phyloP scores from a whole-genome alignment of 1,284 basidiomycete genomes.

The Microbotryum violaceum region DNA sequence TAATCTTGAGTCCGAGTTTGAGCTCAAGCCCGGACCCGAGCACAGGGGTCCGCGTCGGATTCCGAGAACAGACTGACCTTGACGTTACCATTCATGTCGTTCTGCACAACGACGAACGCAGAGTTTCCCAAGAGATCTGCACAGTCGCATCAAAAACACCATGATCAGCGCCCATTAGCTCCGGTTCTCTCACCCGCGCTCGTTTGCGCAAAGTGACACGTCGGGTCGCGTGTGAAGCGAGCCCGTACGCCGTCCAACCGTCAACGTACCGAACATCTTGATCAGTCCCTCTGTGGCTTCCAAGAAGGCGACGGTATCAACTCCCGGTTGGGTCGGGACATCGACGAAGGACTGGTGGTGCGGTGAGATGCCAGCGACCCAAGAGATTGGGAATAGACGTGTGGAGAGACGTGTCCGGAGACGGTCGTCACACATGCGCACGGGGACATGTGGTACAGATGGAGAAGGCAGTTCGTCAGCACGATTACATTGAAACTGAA shows the following conservation, averaged over 20 bases:
- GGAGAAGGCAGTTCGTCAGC: background rate
- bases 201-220: too few species aligned
- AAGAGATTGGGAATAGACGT: background rate
- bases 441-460: background rate
- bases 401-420: background rate
- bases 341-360: slow-evolving; percentile 72
- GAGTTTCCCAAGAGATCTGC: slow-evolving; percentile 79
- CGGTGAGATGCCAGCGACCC: background rate
- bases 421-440: background rate
- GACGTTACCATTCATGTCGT: slow-evolving; percentile 89
- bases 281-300: slow-evolving; percentile 85
- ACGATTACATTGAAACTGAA: background rate
- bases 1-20: too few species aligned
- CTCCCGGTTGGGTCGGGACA: slow-evolving; percentile 76
- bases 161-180: background rate
- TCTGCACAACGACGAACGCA: slow-evolving; percentile 77
- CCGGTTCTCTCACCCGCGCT: too few species aligned
- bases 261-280: slow-evolving; percentile 74
- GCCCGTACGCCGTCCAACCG: background rate
- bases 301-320: slow-evolving; percentile 81
- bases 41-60: background rate
- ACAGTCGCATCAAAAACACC: background rate
- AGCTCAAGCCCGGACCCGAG: background rate
- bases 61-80: slow-evolving; percentile 49
- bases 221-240: background rate